Percentiles rank a stretch among this genome's conserved stretches.
Evolutionary conservation across 768 basidiomycete genomes (phyloP).

Genomic region (Termitomyces bulborhizus): DNA sequence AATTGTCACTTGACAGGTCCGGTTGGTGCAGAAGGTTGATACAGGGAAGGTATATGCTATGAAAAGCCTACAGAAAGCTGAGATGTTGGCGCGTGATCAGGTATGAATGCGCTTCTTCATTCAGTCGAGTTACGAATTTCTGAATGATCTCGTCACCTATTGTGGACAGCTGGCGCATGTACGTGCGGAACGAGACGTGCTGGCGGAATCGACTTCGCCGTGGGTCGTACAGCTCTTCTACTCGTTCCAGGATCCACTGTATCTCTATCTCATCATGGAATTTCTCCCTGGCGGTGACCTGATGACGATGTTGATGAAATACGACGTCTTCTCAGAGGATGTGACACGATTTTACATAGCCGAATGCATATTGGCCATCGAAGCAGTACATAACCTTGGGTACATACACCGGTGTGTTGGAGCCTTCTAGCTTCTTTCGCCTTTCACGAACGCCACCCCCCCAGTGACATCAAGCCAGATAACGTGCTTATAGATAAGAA

Average conservation of each 20-base stretch:
- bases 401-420: slow-evolving; percentile 89
- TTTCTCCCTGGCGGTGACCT: slow-evolving; percentile 88
- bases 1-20: slow-evolving; percentile 47
- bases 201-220: slow-evolving; percentile 92
- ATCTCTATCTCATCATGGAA: slow-evolving; percentile 96
- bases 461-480: slow-evolving; percentile 97
- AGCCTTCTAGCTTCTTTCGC: not conserved
- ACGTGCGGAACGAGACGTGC: slow-evolving; percentile 91
- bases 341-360: slow-evolving; percentile 99
- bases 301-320: slow-evolving; percentile 99
- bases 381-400: slow-evolving; percentile 97
- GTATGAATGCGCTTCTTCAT: slow-evolving; percentile 33
- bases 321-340: slow-evolving; percentile 97
- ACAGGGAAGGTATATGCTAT: slow-evolving; percentile 99
- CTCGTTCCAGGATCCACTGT: slow-evolving; percentile 94
- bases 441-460: not conserved
- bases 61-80: slow-evolving; percentile 97
- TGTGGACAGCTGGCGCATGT: slow-evolving; percentile 83
- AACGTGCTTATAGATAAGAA: slow-evolving; percentile 98
- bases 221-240: slow-evolving; percentile 99
- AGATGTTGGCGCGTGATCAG: slow-evolving; percentile 99
- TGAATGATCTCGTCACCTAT: not conserved
- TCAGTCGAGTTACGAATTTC: not conserved
- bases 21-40: slow-evolving; percentile 94
- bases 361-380: slow-evolving; percentile 95